These are phyloP conservation scores for Calonectria naviculata DNA, from an alignment of 2,329 filamentous ascomycete species.

Conservation along the genomic window DNA sequence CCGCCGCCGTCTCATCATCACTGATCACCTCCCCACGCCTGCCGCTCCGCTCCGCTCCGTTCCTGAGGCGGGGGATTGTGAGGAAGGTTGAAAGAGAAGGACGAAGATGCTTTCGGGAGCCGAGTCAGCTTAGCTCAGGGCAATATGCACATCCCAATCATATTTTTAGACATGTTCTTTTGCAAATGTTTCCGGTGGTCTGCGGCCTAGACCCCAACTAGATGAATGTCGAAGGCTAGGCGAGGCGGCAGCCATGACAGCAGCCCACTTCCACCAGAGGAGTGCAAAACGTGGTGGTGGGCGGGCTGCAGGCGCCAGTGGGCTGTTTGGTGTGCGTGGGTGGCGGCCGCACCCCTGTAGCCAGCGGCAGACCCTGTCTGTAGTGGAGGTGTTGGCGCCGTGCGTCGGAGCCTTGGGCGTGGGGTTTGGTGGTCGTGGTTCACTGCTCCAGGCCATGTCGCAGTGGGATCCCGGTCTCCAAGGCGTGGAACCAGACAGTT, in stretches of 20 bases:
- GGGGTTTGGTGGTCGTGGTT: background rate
- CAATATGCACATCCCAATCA: no score
- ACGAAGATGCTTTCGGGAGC: background rate
- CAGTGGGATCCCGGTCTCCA: background rate
- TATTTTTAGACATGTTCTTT: background rate
- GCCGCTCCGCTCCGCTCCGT: conserved; percentile 18
- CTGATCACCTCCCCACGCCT: background rate
- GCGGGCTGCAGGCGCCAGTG: conserved; percentile 10
- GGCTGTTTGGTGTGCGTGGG: conserved; percentile 14
- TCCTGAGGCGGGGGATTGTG: background rate
- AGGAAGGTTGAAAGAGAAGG: background rate
- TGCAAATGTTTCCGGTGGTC: background rate
- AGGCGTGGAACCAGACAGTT: conserved; percentile 1
- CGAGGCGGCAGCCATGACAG: background rate
- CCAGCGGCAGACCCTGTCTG: conserved; percentile 5
- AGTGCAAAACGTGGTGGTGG: conserved; percentile 22
- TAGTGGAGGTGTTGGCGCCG: background rate
- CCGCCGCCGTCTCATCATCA: background rate
- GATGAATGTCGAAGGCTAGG: background rate
- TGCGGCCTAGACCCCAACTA: background rate
- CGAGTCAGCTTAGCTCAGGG: background rate
- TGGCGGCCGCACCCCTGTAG: conserved; percentile 3
- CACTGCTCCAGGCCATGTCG: background rate
- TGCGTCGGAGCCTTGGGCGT: conserved; percentile 8
- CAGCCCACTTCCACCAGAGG: background rate